Conservation (phyloP, 495 filamentous ascomycete genomes). For the Aspergillus olivimuriae region DNA sequence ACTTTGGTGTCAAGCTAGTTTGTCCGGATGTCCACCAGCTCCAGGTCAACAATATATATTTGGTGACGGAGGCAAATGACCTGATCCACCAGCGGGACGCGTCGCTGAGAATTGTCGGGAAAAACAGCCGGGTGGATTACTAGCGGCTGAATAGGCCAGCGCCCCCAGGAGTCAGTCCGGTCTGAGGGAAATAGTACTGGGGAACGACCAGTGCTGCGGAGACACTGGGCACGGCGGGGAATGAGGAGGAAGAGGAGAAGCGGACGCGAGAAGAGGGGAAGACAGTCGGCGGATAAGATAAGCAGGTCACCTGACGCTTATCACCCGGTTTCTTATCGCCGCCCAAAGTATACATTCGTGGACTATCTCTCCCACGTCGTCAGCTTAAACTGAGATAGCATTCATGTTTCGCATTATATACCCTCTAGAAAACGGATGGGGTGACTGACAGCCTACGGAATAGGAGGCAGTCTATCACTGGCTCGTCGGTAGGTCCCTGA, state of each 20-base stretch:
- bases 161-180: neutral
- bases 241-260: neutral
- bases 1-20: too few species aligned
- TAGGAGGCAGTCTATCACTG: too few species aligned
- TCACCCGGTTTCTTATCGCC: too few species aligned
- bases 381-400: too few species aligned
- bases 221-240: neutral
- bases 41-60: neutral
- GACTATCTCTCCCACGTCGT: too few species aligned
- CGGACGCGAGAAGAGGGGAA: neutral
- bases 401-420: too few species aligned
- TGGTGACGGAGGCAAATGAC: neutral
- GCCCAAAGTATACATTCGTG: too few species aligned
- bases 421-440: too few species aligned
- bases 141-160: neutral
- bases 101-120: neutral
- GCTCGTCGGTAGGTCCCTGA: too few species aligned
- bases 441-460: too few species aligned
- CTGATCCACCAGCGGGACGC: constrained; percentile 1
- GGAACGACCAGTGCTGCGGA: constrained; percentile 2
- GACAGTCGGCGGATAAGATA: neutral
- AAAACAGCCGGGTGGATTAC: constrained; percentile 3
- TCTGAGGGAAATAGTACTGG: neutral
- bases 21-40: too few species aligned
- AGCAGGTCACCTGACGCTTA: too few species aligned